A percentile compares a stretch with the other conserved stretches of the same genome.
These are phyloP conservation scores for Populus trichocarpa DNA, from an alignment of 441 rosid species.

Conservation along the genomic window DNA sequence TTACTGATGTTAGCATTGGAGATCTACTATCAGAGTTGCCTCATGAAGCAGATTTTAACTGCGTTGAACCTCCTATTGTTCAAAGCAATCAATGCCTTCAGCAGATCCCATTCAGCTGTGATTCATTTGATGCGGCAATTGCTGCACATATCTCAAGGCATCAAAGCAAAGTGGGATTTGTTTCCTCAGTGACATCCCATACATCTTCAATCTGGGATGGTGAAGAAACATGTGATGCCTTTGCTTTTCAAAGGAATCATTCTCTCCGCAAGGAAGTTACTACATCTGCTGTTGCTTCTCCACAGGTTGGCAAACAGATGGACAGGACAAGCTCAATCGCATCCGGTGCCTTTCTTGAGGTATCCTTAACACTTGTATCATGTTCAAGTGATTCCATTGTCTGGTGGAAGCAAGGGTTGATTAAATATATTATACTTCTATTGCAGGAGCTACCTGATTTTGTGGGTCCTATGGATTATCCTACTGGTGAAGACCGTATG, in stretches of 20 bases:
- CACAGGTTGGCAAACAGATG: slow-evolving; percentile 26
- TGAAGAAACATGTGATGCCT: slow-evolving; percentile 97
- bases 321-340: slow-evolving; percentile 21
- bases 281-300: slow-evolving; percentile 30
- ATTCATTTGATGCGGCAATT: slow-evolving; percentile 96
- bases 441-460: slow-evolving; percentile 39
- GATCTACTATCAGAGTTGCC: slow-evolving; percentile 79
- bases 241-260: slow-evolving; percentile 60
- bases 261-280: slow-evolving; percentile 28
- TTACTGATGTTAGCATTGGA: slow-evolving; percentile 87
- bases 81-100: slow-evolving; percentile 50
- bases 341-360: slow-evolving; percentile 43
- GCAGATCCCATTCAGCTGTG: slow-evolving; percentile 73
- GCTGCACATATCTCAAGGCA: slow-evolving; percentile 90
- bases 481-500: slow-evolving; percentile 41
- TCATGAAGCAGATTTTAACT: slow-evolving; percentile 37
- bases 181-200: slow-evolving; percentile 40
- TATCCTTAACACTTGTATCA: slow-evolving; percentile 19
- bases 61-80: slow-evolving; percentile 33
- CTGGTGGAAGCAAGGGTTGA: slow-evolving; percentile 3
- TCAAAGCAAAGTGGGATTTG: slow-evolving; percentile 49
- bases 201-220: slow-evolving; percentile 86
- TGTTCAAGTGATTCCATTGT: slow-evolving; percentile 12
- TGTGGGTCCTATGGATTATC: slow-evolving; percentile 32
- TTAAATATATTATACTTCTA: slow-evolving; percentile 5